Percentiles rank a stretch among this genome's conserved stretches.
These are phyloP conservation scores for Yarrowia sp. DNA, from an alignment of 805 yeast genomes.

Conservation along the genomic window DNA sequence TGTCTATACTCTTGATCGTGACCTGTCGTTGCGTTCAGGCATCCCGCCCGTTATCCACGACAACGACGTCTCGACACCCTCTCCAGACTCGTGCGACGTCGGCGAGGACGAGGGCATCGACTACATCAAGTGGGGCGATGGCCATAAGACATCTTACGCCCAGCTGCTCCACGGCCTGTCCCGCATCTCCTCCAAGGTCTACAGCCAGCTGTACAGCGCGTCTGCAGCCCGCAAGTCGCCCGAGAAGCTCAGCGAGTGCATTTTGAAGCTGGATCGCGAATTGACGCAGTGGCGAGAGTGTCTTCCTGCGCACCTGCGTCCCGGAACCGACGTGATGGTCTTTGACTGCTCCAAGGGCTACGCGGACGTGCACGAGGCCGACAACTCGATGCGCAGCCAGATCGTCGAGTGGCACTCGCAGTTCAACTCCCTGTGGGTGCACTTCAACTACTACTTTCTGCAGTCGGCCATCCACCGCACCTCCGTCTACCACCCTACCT, in stretches of 20 bases:
- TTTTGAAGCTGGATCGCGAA: slow-evolving; percentile 30
- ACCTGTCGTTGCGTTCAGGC: slow-evolving; percentile 47
- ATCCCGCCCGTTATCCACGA: slow-evolving; percentile 47
- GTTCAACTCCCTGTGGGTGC: slow-evolving; percentile 29
- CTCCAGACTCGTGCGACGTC: slow-evolving; percentile 21
- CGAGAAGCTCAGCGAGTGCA: slow-evolving; percentile 28
- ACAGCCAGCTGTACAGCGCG: slow-evolving; percentile 29
- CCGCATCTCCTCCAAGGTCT: slow-evolving; percentile 28
- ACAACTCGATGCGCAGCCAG: background rate
- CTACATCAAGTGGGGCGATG: slow-evolving; percentile 19
- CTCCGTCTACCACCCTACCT: slow-evolving; percentile 33
- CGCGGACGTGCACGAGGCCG: background rate
- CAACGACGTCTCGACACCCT: slow-evolving; percentile 27
- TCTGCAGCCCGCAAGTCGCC: slow-evolving; percentile 27
- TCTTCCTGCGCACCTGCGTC: slow-evolving; percentile 29
- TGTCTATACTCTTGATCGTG: slow-evolving; percentile 49
- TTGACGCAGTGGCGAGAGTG: slow-evolving; percentile 32
- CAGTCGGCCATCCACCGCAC: slow-evolving; percentile 31
- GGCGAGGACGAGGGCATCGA: slow-evolving; percentile 13
- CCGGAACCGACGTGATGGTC: slow-evolving; percentile 28
- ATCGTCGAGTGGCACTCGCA: slow-evolving; percentile 25
- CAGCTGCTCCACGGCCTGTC: slow-evolving; percentile 7
- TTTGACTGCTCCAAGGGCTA: slow-evolving; percentile 15
- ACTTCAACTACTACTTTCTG: slow-evolving; percentile 31
- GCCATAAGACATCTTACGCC: background rate